Conservation (phyloP, 23 red algal genomes). For the Gracilaria caudata region DNA sequence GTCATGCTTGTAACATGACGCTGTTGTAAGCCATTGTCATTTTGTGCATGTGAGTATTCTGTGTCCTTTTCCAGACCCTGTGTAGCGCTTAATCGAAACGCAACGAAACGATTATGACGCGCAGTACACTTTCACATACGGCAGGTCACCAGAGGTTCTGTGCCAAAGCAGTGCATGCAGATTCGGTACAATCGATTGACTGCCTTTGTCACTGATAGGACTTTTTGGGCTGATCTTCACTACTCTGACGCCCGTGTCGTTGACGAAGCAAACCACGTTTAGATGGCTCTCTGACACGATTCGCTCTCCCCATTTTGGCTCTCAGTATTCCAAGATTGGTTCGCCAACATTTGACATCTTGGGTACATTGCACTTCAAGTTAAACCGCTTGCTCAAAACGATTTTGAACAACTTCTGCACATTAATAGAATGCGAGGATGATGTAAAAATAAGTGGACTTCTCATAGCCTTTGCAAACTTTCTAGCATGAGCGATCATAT, state of each 20-base stretch:
- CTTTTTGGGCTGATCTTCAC: not conserved
- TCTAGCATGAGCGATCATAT: slow-evolving; percentile 83
- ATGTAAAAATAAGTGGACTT: slow-evolving; percentile 90
- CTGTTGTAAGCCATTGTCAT: not conserved
- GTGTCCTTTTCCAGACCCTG: not conserved
- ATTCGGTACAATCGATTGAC: not conserved
- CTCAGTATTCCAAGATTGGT: slow-evolving; percentile 88
- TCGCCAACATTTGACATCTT: slow-evolving; percentile 80
- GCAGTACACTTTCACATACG: not conserved
- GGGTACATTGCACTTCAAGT: slow-evolving; percentile 81
- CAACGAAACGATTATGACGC: not conserved
- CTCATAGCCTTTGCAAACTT: slow-evolving; percentile 98
- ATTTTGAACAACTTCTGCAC: slow-evolving; percentile 98
- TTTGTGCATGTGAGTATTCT: not conserved
- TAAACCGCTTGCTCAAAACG: slow-evolving; percentile 87
- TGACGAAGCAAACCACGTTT: not conserved
- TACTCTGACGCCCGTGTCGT: not conserved
- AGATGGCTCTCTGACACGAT: not conserved
- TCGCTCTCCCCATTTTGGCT: not conserved
- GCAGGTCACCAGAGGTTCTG: not conserved
- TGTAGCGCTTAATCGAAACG: not conserved
- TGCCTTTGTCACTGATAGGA: not conserved
- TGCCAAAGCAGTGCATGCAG: not conserved
- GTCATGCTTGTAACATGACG: not conserved
- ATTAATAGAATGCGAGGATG: slow-evolving; percentile 90